Conservation (phyloP, 345 rosid genomes). For the Chamaenerion angustifolium region DNA sequence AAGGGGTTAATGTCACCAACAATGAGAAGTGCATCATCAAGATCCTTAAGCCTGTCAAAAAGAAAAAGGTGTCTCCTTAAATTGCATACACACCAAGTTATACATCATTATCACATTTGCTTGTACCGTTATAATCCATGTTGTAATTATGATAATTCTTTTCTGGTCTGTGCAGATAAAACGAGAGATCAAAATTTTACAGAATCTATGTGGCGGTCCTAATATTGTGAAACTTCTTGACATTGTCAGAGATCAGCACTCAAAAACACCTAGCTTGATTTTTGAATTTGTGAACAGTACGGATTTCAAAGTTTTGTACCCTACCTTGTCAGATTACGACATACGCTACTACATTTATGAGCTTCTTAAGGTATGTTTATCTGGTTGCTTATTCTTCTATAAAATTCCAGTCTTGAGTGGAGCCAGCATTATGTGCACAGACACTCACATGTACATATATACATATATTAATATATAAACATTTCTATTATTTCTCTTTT, state of each 20-base stretch:
- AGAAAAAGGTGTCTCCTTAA: constrained; percentile 43
- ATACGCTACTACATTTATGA: constrained; percentile 68
- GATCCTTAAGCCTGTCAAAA: constrained; percentile 78
- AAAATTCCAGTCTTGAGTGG: background rate
- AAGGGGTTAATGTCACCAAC: constrained; percentile 51
- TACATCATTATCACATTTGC: background rate
- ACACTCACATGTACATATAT: too few species aligned
- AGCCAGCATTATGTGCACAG: too few species aligned
- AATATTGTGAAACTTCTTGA: constrained; percentile 73
- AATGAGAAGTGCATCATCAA: constrained; percentile 57
- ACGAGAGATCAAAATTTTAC: constrained; percentile 73
- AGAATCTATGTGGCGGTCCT: constrained; percentile 74
- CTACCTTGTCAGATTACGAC: constrained; percentile 63
- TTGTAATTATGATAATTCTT: constrained; percentile 1
- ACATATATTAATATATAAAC: too few species aligned
- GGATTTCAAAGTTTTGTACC: constrained; percentile 71
- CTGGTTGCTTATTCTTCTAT: background rate
- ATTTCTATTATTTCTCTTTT: too few species aligned
- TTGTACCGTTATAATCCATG: background rate
- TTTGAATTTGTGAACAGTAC: constrained; percentile 69
- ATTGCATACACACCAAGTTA: background rate
- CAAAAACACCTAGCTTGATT: constrained; percentile 81
- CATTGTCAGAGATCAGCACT: constrained; percentile 73
- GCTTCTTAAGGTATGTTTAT: constrained; percentile 55
- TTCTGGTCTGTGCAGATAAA: constrained; percentile 42